Base-by-base conservation (phyloP, 345 rosid species). In the Sonneratia caseolaris region DNA sequence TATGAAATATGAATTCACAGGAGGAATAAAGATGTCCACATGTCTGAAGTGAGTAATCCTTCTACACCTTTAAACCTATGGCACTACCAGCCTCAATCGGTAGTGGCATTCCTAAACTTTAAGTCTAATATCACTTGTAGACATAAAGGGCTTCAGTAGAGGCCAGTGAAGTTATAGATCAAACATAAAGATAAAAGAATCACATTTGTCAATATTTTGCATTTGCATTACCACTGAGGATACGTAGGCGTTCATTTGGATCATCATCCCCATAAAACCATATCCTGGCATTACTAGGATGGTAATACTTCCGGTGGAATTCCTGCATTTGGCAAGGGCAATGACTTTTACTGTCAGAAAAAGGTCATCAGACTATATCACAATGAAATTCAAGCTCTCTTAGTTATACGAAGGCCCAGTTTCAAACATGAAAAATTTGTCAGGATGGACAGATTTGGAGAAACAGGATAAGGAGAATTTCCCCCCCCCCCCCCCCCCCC, bases 221-320 rank as follows among this genome's bases (percentile, higher is more conserved):
- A 12, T 32, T 59, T 24, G n/a, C 22, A 65, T 78, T 91, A 94
- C 98, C 97, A 70, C 95, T 90, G 72, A 94, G 80, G 71, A 94
- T 82, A 66, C 83, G 91, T 36, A 94, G 81, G 69, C 97, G 98
- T 64, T 90, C 93, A 75, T 65, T 69, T 43, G 91, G 87, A 82
- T 94, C 93, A 79, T 94, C 98, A 83, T 94, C 89, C 72, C 98
- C 98, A 80, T 90, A 94, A 81, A 94, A 94, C 97, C 98, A 94
- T 74, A 94, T 91, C 78, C 96, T 85, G 51, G 96, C 88, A 78
- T 94, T 94, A 87, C 96, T 91, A 37, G 97, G 98, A 78, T 91
- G 97, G 83, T 94, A 94, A 78, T 77, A 90, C 85, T 89, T 90
- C 35, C 84, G 69, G 74, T 94, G 98, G 74, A 94, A 94, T 70